Conservation (phyloP, 2,329 filamentous ascomycete species). For the Basipetospora sp. region DNA sequence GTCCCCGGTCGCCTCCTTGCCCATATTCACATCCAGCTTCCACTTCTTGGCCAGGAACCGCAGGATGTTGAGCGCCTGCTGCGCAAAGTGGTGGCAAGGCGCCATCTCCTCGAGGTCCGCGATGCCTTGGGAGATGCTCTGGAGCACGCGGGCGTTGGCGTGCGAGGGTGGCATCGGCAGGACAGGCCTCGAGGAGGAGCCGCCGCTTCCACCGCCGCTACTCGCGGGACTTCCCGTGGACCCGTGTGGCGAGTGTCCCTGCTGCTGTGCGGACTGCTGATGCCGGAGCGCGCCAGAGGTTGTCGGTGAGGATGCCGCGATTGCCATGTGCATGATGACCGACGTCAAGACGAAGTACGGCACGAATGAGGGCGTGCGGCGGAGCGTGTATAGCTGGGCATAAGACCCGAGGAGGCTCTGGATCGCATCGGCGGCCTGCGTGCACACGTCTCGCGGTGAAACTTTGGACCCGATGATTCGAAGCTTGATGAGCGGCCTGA, state of each 20-base stretch:
- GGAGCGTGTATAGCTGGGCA: conserved; percentile 42
- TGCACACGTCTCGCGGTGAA: conserved; percentile 50
- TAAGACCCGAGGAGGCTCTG: conserved; percentile 41
- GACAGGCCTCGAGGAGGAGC: too few relatives aligned
- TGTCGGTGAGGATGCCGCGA: conserved; percentile 25
- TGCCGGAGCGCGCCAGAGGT: conserved; percentile 6
- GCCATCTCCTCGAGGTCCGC: conserved; percentile 46
- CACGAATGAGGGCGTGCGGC: conserved; percentile 45
- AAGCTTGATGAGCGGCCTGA: conserved; percentile 55
- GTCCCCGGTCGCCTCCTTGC: too few relatives aligned
- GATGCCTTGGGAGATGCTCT: conserved; percentile 38
- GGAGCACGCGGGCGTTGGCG: conserved; percentile 19
- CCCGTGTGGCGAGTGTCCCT: too few relatives aligned
- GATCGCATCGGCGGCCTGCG: conserved; percentile 45
- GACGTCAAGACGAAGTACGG: conserved; percentile 48
- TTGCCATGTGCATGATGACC: conserved; percentile 44
- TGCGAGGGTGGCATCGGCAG: background rate
- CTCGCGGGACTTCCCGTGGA: too few relatives aligned
- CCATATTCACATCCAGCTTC: conserved; percentile 38
- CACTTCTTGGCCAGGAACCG: conserved; percentile 43
- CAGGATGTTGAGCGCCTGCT: conserved; percentile 45
- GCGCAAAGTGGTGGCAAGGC: conserved; percentile 44
- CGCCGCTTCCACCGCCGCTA: too few relatives aligned
- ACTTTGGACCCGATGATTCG: conserved; percentile 49
- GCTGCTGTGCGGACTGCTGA: too few relatives aligned